phyloP scores from a whole-genome alignment of 139 green algal species.

The Chlamydomonas sphaeroides region DNA sequence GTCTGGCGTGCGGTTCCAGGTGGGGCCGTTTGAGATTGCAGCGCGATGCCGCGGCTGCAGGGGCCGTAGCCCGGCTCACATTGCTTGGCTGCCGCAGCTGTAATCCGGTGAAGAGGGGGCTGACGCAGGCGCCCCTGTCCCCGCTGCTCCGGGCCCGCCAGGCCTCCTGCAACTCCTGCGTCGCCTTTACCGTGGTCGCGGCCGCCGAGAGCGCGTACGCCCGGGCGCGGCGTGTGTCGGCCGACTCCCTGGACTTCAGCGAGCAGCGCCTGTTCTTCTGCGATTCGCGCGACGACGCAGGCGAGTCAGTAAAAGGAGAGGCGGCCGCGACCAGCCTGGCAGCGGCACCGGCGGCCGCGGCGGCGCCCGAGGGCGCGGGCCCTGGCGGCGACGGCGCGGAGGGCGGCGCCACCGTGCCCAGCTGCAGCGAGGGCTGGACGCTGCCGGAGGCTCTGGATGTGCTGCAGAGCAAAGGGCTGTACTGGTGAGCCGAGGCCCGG shows the following conservation, averaged over 20 bases:
- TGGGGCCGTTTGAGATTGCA: neutral
- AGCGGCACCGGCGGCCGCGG: neutral
- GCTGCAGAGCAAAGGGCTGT: neutral
- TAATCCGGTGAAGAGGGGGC: neutral
- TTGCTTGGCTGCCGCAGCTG: neutral
- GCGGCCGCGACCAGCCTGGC: too few species aligned
- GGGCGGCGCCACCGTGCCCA: neutral
- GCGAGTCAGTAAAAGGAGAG: too few species aligned
- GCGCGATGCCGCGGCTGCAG: too few species aligned
- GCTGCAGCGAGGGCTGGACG: neutral
- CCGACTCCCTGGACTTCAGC: neutral
- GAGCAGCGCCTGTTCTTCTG: neutral
- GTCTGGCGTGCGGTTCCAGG: neutral
- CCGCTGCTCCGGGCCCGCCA: neutral
- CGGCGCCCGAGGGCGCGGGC: neutral
- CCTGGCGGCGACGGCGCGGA: neutral
- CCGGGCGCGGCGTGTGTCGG: neutral
- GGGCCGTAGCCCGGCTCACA: too few species aligned
- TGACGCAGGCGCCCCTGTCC: neutral
- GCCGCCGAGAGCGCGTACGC: constrained; percentile 4
- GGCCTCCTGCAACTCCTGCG: constrained; percentile 15
- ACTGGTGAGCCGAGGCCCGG: too few species aligned
- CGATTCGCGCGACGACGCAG: too few species aligned
- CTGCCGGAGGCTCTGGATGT: neutral
- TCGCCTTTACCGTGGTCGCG: neutral